Conservation (phyloP, 345 rosid species). For the Gossypium sturtianum region DNA sequence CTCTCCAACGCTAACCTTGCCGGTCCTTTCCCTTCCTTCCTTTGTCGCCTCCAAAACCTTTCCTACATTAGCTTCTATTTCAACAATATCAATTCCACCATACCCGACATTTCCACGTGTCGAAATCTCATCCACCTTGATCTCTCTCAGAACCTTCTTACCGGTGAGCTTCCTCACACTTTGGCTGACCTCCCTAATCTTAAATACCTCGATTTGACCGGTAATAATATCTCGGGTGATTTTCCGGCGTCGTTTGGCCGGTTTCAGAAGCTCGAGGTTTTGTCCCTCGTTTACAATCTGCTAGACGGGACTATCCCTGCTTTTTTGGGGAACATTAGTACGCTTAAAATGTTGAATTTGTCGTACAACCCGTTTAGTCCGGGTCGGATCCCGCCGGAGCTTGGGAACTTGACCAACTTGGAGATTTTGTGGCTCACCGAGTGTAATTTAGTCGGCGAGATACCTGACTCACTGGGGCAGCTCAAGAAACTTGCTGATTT, state of each 20-base stretch:
- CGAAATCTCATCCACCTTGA: slow-evolving; percentile 54
- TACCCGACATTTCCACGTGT: slow-evolving; percentile 70
- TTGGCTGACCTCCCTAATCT: slow-evolving; percentile 54
- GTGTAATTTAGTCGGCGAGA: slow-evolving; percentile 70
- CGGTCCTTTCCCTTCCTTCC: slow-evolving; percentile 72
- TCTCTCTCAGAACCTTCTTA: slow-evolving; percentile 71
- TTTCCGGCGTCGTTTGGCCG: slow-evolving; percentile 61
- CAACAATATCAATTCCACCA: slow-evolving; percentile 58
- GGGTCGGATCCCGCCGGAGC: slow-evolving; percentile 75
- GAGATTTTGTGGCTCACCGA: slow-evolving; percentile 92
- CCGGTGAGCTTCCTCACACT: slow-evolving; percentile 57
- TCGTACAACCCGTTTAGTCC: slow-evolving; percentile 82
- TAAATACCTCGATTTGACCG: slow-evolving; percentile 59
- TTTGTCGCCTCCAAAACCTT: slow-evolving; percentile 63
- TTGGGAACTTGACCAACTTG: slow-evolving; percentile 72
- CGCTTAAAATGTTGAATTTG: slow-evolving; percentile 68
- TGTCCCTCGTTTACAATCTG: slow-evolving; percentile 74
- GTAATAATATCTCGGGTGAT: slow-evolving; percentile 83
- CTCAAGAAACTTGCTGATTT: slow-evolving; percentile 66
- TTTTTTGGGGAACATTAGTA: slow-evolving; percentile 54
- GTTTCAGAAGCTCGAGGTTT: slow-evolving; percentile 70
- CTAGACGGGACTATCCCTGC: slow-evolving; percentile 66
- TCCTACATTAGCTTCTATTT: slow-evolving; percentile 45
- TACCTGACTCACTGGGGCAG: slow-evolving; percentile 78
- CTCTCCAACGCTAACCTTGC: slow-evolving; percentile 47